Base-by-base conservation (phyloP, 768 basidiomycete genomes). In the Brasilioporus rufonigricans region DNA sequence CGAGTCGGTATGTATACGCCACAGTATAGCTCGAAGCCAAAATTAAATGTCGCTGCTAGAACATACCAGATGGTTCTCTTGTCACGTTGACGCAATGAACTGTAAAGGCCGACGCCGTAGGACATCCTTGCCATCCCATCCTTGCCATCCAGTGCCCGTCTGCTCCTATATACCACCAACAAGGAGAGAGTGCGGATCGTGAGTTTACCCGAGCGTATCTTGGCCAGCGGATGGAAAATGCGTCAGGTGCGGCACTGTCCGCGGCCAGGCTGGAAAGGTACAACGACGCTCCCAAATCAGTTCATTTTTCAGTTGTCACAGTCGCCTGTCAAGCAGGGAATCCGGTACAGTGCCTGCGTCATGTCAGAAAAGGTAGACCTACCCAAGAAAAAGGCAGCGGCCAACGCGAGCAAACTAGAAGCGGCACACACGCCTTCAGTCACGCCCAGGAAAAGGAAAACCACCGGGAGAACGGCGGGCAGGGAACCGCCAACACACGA, bases 361-460 rank as follows among this genome's bases (percentile, higher is more conserved):
- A 70, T 71, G 67, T 67, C 61, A 52, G 61, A 69, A 19, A 71
- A 69, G 55, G 56, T 21, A 52, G 57, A 59, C 29, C 46, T 38
- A 49, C 51, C 56, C 56, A 60, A 62, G 59, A 63, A 64, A 65
- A 71, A 60, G 48, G 52, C 60, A 50, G 44, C 57, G 41, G 44
- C 50, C 49, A 61, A 54, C 50, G 18, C 36, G 9, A 26, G 56
- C 39, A 57, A 27, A 52, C 50, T 48, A 57, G 65, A 65, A 40
- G 55, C 48, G 41, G 55, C 59, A 53, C 62, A 59, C 51, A 48
- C 38, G 38, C 50, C 58, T 29, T 43, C 56, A 46, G 48, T 45
- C 48, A 48, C 58, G 10, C 44, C 58, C 29, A 71, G 56, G 59
- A 70, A 70, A 59, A 69, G 69, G 57, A 70, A 69, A 55, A 44